A percentile compares a stretch with the other conserved stretches of the same genome.
These are phyloP conservation scores for Rhododendron kiyosumense DNA, from an alignment of 148 eudicot species.

Conservation along the genomic window DNA sequence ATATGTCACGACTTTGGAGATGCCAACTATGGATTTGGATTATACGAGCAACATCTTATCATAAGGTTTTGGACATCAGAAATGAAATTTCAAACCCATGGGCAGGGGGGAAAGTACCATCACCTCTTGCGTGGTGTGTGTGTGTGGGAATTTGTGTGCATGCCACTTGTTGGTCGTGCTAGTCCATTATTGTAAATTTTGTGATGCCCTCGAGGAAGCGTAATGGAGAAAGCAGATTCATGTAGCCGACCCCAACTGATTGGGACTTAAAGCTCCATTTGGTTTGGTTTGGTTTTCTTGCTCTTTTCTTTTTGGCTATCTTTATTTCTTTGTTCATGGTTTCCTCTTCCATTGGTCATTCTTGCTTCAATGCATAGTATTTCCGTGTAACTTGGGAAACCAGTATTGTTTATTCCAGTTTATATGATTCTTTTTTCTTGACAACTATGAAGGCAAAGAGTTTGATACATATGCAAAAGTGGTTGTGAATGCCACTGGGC, in stretches of 20 bases:
- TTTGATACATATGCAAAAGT: constrained; percentile 92
- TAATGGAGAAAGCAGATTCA: neutral
- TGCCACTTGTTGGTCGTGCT: neutral
- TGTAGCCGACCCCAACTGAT: neutral
- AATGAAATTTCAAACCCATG: neutral
- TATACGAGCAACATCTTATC: neutral
- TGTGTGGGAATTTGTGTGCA: neutral
- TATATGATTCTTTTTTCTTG: constrained; percentile 16
- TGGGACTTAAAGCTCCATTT: neutral
- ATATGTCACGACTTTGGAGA: neutral
- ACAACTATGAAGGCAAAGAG: constrained; percentile 59
- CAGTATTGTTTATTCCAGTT: neutral
- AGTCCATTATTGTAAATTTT: neutral
- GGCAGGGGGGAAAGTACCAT: neutral
- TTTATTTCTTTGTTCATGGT: neutral
- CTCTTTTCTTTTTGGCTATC: neutral
- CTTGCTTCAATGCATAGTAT: neutral
- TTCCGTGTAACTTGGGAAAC: neutral
- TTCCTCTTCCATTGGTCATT: neutral
- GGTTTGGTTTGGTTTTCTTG: neutral
- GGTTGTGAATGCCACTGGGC: constrained; percentile 91
- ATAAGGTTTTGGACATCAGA: neutral
- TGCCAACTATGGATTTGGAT: neutral
- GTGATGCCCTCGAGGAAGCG: neutral
- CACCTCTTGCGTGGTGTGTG: neutral